Evolutionary conservation across 2,329 filamentous ascomycete genomes (phyloP).

Genomic region (Scedosporium boydii): DNA sequence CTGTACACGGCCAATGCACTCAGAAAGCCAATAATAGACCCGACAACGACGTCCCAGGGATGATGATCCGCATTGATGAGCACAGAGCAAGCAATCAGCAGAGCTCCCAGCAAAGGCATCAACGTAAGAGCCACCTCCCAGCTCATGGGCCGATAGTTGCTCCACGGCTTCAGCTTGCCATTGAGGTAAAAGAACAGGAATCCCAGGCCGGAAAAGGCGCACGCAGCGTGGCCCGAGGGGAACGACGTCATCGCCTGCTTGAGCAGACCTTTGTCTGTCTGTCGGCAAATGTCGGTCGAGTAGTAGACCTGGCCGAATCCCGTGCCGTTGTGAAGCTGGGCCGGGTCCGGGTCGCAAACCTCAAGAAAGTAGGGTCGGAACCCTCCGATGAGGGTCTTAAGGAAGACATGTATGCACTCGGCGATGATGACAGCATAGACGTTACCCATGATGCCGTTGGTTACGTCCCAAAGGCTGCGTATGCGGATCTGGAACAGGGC

Average conservation of each 20-base stretch:
- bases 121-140: conserved; percentile 56
- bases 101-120: conserved; percentile 49
- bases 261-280: conserved; percentile 40
- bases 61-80: conserved; percentile 59
- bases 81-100: conserved; percentile 49
- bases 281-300: conserved; percentile 46
- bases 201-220: conserved; percentile 53
- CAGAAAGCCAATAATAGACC: conserved; percentile 51
- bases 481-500: conserved; percentile 48
- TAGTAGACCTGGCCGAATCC: conserved; percentile 58
- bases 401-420: conserved; percentile 54
- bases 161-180: conserved; percentile 61
- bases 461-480: conserved; percentile 47
- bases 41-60: conserved; percentile 60
- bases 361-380: conserved; percentile 54
- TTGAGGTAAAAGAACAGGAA: conserved; percentile 62
- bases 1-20: conserved; percentile 56
- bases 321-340: conserved; percentile 27
- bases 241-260: conserved; percentile 56
- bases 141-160: conserved; percentile 55
- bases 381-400: conserved; percentile 59
- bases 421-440: conserved; percentile 50
- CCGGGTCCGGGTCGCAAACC: conserved; percentile 47
- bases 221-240: conserved; percentile 58
- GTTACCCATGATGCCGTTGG: conserved; percentile 53